Base-by-base conservation (phyloP, 2,329 filamentous ascomycete species). In the Talaromyces atroroseus region DNA sequence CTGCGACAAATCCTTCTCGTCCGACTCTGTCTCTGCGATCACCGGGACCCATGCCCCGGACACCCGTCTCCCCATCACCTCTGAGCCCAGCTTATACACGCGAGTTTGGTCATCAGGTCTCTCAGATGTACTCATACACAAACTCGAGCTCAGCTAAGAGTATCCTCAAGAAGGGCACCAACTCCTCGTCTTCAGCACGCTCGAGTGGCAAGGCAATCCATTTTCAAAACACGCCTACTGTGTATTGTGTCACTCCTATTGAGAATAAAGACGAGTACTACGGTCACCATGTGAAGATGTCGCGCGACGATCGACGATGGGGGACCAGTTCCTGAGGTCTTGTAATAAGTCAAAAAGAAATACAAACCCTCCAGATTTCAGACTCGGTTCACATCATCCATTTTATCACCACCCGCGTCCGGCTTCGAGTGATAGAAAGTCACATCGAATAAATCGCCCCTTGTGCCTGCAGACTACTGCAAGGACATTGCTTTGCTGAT, bases 181-280 rank as follows among this genome's bases (percentile, higher is more conserved):
- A 58, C 45, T 36, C 63, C 21, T 49, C 60, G 24, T 56, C 60
- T 46, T 57, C 56, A 51, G 26, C 59, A 49, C 53, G 53, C 20
- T 56, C 53, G 8, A 56, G 56, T 21, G 61, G 65, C 32, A 76
- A 76, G 60, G 69, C 69, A 47, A 72, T 78, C 48, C 70, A 76
- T 49, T 78, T 78, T 63, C 63, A 68, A 40, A 71, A 68, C 38
- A 72, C 74, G 5, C 76, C 76, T 3, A 74, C 70, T 21, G 71
- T 79, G 23, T 68, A 78, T 64, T 75, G 72, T 56, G 72, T 79
- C 49, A 78, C 75, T 2, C 76, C 76, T 0, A 78, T 79, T 59
- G 76, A 78, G 62, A 74, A 75, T 18, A 69, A 71, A 5, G 73
- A 77, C 18, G 77, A 78, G 52, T 78, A 78, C 60, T 78, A 79